Evolutionary conservation across 805 yeast genomes (phyloP), one percentile per base, ranked within the genome.

Genomic region (Teunomyces pallodes): DNA sequence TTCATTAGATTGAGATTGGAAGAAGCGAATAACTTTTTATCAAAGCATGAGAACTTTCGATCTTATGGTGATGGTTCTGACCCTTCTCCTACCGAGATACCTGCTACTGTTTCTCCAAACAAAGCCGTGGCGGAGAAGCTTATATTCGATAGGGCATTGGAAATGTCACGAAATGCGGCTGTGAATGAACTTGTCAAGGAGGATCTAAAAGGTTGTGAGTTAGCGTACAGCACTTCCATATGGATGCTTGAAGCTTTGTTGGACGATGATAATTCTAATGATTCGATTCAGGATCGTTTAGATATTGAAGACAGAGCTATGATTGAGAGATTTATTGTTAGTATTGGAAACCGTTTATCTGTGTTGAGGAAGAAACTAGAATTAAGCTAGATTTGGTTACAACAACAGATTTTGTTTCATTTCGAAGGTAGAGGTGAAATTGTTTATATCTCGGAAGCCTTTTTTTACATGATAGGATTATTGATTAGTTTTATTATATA

Each of bases 211-310:
- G 87, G 86, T 5, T 91, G 97, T 67, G 97, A 91, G 66, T 68
- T 87, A 49, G 87, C 92, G 7, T 92, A 92, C 64, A 88, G 95
- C 3, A 89, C 96, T 0, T 84, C 97, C 0, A 81, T 92, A 45
- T 92, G 97, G 97, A 90, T 92, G 97, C 72, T 92, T 59, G 95
- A 90, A 61, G 90, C 96, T 0, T 71, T 92, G 26, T 66, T 90
- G 46, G 92, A 86, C 50, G 74, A 68, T 13, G 73, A 72, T 20
- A 51, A 53, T 13, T 43, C 46, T 16, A 24, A 9, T 2, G 33
- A 46, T 24, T 26, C 46, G 2, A 59, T 62, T 9, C 73, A 66
- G 12, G 73, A 68, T 20, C 76, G 65, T 50, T 71, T 91, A 49
- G 95, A 88, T 59, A 78, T 73, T 4, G 89, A 84, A 43, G 98